Conservation (phyloP, 2,329 filamentous ascomycete genomes). For the Fusarium vanettenii region DNA sequence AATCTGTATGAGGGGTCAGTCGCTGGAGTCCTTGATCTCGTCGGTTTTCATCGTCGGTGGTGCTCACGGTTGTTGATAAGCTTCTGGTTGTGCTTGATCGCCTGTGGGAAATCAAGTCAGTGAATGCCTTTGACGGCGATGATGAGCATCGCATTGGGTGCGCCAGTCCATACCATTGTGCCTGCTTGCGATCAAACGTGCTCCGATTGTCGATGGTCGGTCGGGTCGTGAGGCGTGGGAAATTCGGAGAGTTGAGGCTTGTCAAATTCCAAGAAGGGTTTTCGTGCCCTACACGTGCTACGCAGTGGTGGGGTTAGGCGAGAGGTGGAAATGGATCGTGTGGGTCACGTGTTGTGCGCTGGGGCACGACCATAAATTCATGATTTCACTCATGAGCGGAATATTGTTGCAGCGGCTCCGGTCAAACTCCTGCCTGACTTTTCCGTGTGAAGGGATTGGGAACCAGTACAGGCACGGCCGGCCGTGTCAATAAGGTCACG, state of each 20-base stretch:
- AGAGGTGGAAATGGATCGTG: constrained; percentile 31
- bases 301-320: constrained; percentile 48
- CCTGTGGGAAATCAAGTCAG: constrained; percentile 62
- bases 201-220: constrained; percentile 56
- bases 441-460: too few species aligned
- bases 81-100: constrained; percentile 99
- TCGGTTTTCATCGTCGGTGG: constrained; percentile 42
- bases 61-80: constrained; percentile 92
- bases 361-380: neutral
- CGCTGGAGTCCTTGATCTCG: constrained; percentile 43
- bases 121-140: constrained; percentile 35
- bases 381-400: constrained; percentile 13
- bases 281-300: constrained; percentile 54
- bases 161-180: constrained; percentile 61
- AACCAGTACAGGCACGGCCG: too few species aligned
- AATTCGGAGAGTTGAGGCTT: constrained; percentile 53
- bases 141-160: constrained; percentile 36
- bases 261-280: constrained; percentile 57
- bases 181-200: constrained; percentile 64
- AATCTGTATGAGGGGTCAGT: constrained; percentile 72
- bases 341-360: constrained; percentile 36
- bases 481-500: too few species aligned
- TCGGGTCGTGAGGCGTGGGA: constrained; percentile 53
- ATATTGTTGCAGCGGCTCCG: constrained; percentile 14
- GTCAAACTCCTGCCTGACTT: too few species aligned